phyloP scores from a whole-genome alignment of 352 stramenopile genomes.

The Pythium aristosporum region DNA sequence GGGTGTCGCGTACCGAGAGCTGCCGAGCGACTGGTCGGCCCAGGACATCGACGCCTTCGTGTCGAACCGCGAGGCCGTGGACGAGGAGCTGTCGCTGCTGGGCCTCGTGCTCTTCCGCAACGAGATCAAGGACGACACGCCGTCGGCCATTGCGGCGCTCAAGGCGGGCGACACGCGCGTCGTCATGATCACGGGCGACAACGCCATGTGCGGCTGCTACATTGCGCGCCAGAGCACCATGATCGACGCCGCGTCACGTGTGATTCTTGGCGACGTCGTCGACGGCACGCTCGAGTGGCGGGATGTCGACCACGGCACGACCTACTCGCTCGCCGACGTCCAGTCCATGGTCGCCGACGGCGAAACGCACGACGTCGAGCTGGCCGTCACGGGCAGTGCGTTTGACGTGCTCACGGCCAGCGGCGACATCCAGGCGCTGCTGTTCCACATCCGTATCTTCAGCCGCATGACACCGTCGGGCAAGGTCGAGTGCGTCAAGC shows the following conservation, averaged over 20 bases:
- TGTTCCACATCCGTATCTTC: slow-evolving; percentile 77
- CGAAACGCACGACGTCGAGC: slow-evolving; percentile 27
- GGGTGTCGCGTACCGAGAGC: slow-evolving; percentile 69
- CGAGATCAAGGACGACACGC: slow-evolving; percentile 82
- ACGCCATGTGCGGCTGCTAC: slow-evolving; percentile 77
- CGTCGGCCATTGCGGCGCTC: slow-evolving; percentile 73
- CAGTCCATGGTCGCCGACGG: not conserved
- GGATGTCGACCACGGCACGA: slow-evolving; percentile 42
- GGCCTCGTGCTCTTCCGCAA: slow-evolving; percentile 92
- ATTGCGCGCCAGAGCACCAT: slow-evolving; percentile 71
- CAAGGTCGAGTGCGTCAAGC: slow-evolving; percentile 70
- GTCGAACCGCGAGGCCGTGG: slow-evolving; percentile 63
- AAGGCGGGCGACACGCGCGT: slow-evolving; percentile 69
- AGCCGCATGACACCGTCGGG: slow-evolving; percentile 73
- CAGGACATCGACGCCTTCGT: slow-evolving; percentile 18
- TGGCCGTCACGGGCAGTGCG: slow-evolving; percentile 69
- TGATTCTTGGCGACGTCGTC: slow-evolving; percentile 69
- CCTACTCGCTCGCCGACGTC: not conserved
- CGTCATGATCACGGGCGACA: slow-evolving; percentile 91
- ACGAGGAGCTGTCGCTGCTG: slow-evolving; percentile 67
- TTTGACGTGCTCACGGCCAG: slow-evolving; percentile 73
- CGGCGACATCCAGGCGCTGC: slow-evolving; percentile 51
- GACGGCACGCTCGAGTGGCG: slow-evolving; percentile 55
- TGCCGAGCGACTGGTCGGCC: slow-evolving; percentile 23
- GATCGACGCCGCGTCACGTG: slow-evolving; percentile 39